Base-by-base conservation (phyloP, 139 green algal species). In the Helicosporidium sp. region DNA sequence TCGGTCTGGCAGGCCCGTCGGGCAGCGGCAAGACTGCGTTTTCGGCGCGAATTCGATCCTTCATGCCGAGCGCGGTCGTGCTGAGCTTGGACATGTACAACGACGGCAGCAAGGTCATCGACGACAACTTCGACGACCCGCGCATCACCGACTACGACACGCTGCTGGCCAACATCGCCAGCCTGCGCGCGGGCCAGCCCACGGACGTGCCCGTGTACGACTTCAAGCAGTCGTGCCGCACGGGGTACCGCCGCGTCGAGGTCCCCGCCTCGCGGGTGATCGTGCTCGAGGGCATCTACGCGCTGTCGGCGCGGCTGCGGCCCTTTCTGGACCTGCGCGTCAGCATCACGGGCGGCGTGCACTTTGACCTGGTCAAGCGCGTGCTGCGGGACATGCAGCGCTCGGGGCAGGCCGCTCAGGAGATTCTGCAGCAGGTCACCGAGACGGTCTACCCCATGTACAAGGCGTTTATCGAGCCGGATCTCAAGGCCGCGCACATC, bases 71-170 rank as follows among this genome's bases (percentile, higher is more conserved):
- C 31, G 75, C 82, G 37, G 62, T 65, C 0, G 35, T 93, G 7
- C 72, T 97, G 41, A 80, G 66, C 33, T 93, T 97, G 87, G 87
- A 97, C 62, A 95, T 85, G 55, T 97, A 97, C 77, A 97, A 97
- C 53, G 85, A 95, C 62, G 79, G 67, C 29, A 77, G 43, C 51
- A 78, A 77, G 40, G 48, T 94, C 22, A 75, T 92, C 41, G 80
- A 93, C 54, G 63, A 67, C 50, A 94, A 94, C 46, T 94, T 91
- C 70, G 84, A 94, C 49, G 84, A 96, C 53, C 87, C 87, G 3
- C 70, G 87, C 20, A 65, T 95, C 44, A 96, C 82, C 3, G 87
- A 97, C 64, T 97, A 92, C 48, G 78, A 92, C 18, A 69, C 71
- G 18, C 75, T 96, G 57, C 55, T 93, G 31, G 25, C 65, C 0